Percentiles rank a stretch among this genome's conserved stretches.
phyloP scores from a whole-genome alignment of 2,329 filamentous ascomycete species.

The Magnaporthales sp. region DNA sequence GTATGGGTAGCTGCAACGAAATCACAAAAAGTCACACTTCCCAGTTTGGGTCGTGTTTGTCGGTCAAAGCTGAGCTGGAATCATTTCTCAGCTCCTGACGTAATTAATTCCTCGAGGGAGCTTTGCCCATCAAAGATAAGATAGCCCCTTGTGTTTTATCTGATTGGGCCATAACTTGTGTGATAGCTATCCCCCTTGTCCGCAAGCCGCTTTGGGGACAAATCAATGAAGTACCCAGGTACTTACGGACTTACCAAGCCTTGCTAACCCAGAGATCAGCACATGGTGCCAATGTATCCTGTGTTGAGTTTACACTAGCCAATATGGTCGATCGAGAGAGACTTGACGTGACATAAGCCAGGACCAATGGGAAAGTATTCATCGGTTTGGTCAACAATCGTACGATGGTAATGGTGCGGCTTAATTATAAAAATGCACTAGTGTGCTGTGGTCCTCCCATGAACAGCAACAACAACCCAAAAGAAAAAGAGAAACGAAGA shows the following conservation, averaged over 20 bases:
- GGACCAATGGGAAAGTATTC: too few relatives aligned
- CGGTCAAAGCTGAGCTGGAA: neutral
- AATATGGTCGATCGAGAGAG: too few relatives aligned
- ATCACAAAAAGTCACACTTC: too few relatives aligned
- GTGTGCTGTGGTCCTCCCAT: slow-evolving; percentile 2
- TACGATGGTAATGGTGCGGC: neutral
- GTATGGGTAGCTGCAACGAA: too few relatives aligned
- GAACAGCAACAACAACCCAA: slow-evolving; percentile 5
- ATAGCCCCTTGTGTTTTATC: neutral
- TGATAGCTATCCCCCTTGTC: neutral
- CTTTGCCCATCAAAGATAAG: neutral
- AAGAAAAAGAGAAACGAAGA: neutral
- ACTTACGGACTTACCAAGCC: too few relatives aligned
- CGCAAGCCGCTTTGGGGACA: neutral
- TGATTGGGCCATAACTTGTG: neutral
- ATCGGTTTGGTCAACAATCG: neutral
- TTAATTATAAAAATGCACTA: neutral
- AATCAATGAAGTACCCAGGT: too few relatives aligned
- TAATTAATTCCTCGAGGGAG: neutral
- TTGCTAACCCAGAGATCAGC: too few relatives aligned
- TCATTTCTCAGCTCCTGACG: neutral
- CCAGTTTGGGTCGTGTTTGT: neutral
- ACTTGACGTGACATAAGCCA: too few relatives aligned
- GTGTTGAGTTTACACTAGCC: too few relatives aligned
- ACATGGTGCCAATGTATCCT: too few relatives aligned